phyloP scores from a whole-genome alignment of 1,284 basidiomycete genomes.

The Stereum hirsutum region DNA sequence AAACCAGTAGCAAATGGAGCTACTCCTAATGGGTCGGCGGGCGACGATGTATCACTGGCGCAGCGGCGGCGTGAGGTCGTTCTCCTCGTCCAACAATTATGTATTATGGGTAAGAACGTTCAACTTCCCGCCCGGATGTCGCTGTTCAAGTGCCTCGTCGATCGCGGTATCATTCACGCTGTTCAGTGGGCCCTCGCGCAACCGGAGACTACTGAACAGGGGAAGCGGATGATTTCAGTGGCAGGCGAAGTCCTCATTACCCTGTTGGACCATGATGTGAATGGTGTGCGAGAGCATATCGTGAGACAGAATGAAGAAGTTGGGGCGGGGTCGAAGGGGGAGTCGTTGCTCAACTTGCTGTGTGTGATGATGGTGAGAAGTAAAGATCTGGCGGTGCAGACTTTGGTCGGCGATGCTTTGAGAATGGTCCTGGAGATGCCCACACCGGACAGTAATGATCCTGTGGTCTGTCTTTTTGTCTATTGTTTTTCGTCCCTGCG shows the following conservation, averaged over 20 bases:
- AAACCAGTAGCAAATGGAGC: conserved; percentile 12
- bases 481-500: background rate
- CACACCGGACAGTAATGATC: conserved; percentile 18
- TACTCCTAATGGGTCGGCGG: conserved; percentile 18
- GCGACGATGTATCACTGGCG: conserved; percentile 12
- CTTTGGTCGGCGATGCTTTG: conserved; percentile 87
- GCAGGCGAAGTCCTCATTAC: conserved; percentile 85
- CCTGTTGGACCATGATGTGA: conserved; percentile 87
- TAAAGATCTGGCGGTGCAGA: conserved; percentile 82
- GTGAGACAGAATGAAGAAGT: conserved; percentile 71
- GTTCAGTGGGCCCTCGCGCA: conserved; percentile 80
- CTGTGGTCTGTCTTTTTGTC: conserved; percentile 6
- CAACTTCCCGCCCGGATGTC: conserved; percentile 81
- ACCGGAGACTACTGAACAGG: conserved; percentile 21
- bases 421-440: conserved; percentile 79
- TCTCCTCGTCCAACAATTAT: conserved; percentile 86
- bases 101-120: conserved; percentile 93
- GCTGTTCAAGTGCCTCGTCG: conserved; percentile 86
- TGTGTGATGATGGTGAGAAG: conserved; percentile 74
- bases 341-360: conserved; percentile 71
- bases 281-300: conserved; percentile 78
- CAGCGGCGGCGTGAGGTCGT: conserved; percentile 63
- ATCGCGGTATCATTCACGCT: conserved; percentile 83
- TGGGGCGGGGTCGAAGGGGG: conserved; percentile 13
- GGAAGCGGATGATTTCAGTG: conserved; percentile 62